These are phyloP conservation scores for Podaxis sp. DNA, from an alignment of 768 basidiomycete genomes.

Conservation along the genomic window DNA sequence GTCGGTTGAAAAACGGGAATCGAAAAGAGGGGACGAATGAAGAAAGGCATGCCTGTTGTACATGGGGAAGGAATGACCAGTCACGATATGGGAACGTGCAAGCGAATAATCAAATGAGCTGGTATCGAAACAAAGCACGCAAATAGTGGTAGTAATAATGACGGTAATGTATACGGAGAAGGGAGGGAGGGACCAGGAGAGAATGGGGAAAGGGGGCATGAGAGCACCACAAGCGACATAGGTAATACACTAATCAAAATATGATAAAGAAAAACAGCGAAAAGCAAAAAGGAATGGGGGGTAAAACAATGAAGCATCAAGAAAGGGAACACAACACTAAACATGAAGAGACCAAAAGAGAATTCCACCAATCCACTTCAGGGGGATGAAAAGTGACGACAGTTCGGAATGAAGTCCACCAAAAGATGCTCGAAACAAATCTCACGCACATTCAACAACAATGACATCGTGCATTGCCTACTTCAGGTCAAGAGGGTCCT, in stretches of 20 bases:
- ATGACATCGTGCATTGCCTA: conserved; percentile 16
- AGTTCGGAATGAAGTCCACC: not conserved
- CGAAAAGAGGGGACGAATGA: not conserved
- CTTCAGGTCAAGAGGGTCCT: conserved; percentile 38
- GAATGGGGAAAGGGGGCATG: not conserved
- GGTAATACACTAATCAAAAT: conserved; percentile 13
- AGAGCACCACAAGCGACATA: conserved; percentile 3
- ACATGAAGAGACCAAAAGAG: conserved; percentile 1
- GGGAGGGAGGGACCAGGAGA: not conserved
- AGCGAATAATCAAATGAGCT: conserved; percentile 6
- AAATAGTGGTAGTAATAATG: not conserved
- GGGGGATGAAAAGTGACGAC: conserved; percentile 7
- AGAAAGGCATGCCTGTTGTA: conserved; percentile 7
- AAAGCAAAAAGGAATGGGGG: conserved; percentile 6
- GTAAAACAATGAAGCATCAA: conserved; percentile 4
- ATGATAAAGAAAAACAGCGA: conserved; percentile 11
- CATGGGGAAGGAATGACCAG: conserved; percentile 1
- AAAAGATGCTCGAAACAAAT: conserved; percentile 1
- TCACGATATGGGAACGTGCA: not conserved
- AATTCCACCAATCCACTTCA: conserved; percentile 11
- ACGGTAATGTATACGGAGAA: not conserved
- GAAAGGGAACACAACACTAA: conserved; percentile 7
- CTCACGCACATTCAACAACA: not conserved
- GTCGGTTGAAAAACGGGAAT: not conserved
- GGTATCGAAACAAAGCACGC: conserved; percentile 8